phyloP scores from a whole-genome alignment of 495 filamentous ascomycete species.

The Cercophora samala region DNA sequence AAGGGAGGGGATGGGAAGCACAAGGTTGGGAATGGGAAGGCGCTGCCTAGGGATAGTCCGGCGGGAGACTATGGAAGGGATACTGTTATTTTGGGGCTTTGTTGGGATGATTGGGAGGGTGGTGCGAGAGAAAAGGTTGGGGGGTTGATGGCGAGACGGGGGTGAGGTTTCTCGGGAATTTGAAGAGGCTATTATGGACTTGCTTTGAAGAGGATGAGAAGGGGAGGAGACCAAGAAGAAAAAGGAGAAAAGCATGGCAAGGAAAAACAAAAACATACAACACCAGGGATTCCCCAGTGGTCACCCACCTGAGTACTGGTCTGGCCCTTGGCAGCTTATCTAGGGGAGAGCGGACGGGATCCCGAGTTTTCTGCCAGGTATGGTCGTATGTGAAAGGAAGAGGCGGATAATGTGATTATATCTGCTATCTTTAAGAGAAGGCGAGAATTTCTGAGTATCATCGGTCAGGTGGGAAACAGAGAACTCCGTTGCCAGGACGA shows the following conservation, averaged over 20 bases:
- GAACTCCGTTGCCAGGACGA: too few species aligned
- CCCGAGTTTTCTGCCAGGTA: slow-evolving; percentile 32
- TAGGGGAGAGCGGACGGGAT: slow-evolving; percentile 51
- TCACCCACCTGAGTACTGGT: slow-evolving; percentile 8
- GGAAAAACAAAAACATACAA: too few species aligned
- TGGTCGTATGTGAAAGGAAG: slow-evolving; percentile 12
- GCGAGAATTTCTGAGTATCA: too few species aligned
- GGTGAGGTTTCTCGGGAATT: background rate
- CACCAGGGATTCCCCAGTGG: too few species aligned
- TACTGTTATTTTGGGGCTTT: slow-evolving; percentile 24
- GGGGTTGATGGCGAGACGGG: background rate
- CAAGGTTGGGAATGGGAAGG: background rate
- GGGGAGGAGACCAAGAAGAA: too few species aligned
- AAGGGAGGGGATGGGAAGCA: background rate
- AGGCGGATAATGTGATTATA: too few species aligned
- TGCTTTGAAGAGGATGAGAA: too few species aligned
- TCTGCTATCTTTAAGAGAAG: too few species aligned
- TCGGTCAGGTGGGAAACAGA: too few species aligned
- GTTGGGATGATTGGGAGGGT: slow-evolving; percentile 19
- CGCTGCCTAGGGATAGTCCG: background rate
- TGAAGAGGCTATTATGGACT: too few species aligned
- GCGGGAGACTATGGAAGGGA: slow-evolving; percentile 22
- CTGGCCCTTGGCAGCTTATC: slow-evolving; percentile 12
- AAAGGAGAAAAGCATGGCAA: too few species aligned
- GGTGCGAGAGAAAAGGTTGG: background rate